phyloP scores from a whole-genome alignment of 768 basidiomycete species.

The Russula sp. region DNA sequence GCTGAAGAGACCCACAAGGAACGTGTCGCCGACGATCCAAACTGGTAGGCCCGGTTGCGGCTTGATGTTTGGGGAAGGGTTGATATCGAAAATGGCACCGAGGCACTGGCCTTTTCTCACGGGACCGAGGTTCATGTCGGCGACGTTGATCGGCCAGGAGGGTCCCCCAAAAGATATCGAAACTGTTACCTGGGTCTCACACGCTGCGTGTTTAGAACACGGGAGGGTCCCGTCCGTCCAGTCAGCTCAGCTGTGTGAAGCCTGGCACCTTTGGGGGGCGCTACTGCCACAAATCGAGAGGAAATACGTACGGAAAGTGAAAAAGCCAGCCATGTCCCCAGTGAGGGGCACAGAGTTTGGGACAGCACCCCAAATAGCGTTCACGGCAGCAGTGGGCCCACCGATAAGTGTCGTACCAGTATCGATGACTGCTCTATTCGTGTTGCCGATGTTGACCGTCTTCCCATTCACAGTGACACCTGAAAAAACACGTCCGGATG shows the following conservation, averaged over 20 bases:
- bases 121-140: constrained; percentile 76
- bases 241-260: background rate
- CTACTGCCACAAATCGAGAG: background rate
- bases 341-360: constrained; percentile 45
- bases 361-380: constrained; percentile 59
- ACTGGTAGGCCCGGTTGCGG: background rate
- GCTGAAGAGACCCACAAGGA: constrained; percentile 40
- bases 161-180: constrained; percentile 74
- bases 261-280: background rate
- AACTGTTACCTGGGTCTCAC: constrained; percentile 47
- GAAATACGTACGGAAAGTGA: constrained; percentile 57
- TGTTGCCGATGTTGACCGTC: constrained; percentile 37
- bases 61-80: no score
- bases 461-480: constrained; percentile 58
- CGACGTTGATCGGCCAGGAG: constrained; percentile 64
- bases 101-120: constrained; percentile 44
- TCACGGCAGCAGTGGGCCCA: constrained; percentile 59
- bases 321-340: constrained; percentile 58
- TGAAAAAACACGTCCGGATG: constrained; percentile 27
- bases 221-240: background rate
- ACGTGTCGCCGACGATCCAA: constrained; percentile 46
- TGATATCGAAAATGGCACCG: constrained; percentile 66
- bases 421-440: constrained; percentile 74
- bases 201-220: constrained; percentile 45
- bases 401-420: constrained; percentile 94